Base-by-base conservation (phyloP, 441 rosid genomes). In the Sinapis alba region DNA sequence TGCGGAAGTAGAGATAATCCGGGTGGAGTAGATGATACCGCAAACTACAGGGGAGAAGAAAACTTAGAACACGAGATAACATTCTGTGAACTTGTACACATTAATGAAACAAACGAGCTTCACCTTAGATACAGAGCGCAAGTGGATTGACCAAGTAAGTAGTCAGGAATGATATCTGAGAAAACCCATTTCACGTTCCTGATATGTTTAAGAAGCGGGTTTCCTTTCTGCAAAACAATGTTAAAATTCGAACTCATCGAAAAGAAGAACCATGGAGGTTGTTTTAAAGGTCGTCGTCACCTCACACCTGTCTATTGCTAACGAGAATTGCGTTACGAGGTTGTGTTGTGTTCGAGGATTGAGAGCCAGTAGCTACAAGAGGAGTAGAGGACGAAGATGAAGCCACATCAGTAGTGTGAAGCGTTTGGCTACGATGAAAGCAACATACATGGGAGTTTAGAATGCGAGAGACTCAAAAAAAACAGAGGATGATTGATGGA, bases 51-150 rank as follows among this genome's bases (percentile, higher is more conserved):
- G 18, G 62, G 77, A 78, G 69, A 76, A 77, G 6, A 9, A 16
- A 6, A 32, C 26, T 62, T 6, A 32, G n/a, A 65, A 24, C 7
- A 13, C 6, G 32, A 63, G n/a, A n/a, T n/a, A n/a, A n/a, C n/a
- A n/a, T n/a, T n/a, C n/a, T n/a, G n/a, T n/a, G n/a, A 4, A 45
- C 28, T 4, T 36, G 11, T 15, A 56, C 6, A 13, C 56, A 18
- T 5, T 1, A 41, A 18, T 11, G 56, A 13, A 51, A 27, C n/a
- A 36, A 7, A 23, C 12, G 2, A 45, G 38, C 10, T 56, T 70
- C 68, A 93, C 98, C 99, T 96, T 68, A 96, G 72, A 83, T 91
- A 91, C 75, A 96, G 87, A 66, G 99, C 96, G 79, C 97, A 96
- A 4, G 97, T 82, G 72, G 54, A 84, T 86, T 86, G 91, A 45